These are phyloP conservation scores for Mycogone perniciosa DNA, from an alignment of 2,329 filamentous ascomycete genomes.

Conservation along the genomic window DNA sequence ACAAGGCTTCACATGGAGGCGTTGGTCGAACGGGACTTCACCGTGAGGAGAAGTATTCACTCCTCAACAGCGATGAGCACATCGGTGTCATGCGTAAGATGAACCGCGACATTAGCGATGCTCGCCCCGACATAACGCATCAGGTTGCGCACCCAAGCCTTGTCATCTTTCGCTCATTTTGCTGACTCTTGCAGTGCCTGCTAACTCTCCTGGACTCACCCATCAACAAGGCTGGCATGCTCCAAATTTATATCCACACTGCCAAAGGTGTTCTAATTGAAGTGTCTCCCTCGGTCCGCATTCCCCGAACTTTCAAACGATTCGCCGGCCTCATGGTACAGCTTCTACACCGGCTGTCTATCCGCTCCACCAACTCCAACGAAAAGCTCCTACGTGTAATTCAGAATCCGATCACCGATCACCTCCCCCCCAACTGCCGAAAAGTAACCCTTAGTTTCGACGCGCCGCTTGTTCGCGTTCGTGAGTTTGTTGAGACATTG, in stretches of 20 bases:
- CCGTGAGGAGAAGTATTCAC: constrained; percentile 90
- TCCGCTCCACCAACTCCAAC: constrained; percentile 92
- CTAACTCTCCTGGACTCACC: constrained; percentile 95
- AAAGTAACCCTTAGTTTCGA: constrained; percentile 97
- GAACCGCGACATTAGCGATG: constrained; percentile 97
- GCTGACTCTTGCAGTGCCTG: constrained; percentile 65
- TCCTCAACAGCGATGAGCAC: constrained; percentile 98
- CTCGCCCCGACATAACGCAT: constrained; percentile 94
- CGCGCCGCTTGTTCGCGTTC: constrained; percentile 74
- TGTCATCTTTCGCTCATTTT: constrained; percentile 38
- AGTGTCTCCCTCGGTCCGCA: constrained; percentile 95
- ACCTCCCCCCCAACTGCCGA: constrained; percentile 92
- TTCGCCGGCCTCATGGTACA: constrained; percentile 99
- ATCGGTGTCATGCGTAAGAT: constrained; percentile 99
- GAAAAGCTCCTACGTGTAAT: constrained; percentile 97
- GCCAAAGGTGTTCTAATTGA: constrained; percentile 96
- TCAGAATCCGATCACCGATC: constrained; percentile 95
- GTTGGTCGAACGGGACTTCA: constrained; percentile 55
- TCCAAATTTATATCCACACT: constrained; percentile 98
- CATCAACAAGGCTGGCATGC: constrained; percentile 94
- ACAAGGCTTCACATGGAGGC: constrained; percentile 78
- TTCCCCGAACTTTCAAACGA: constrained; percentile 96
- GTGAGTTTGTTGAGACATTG: constrained; percentile 80
- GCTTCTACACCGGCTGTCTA: constrained; percentile 88
- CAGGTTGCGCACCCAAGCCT: constrained; percentile 58